Base-by-base conservation (phyloP, 495 filamentous ascomycete species). In the Stereocaulon alpinum region DNA sequence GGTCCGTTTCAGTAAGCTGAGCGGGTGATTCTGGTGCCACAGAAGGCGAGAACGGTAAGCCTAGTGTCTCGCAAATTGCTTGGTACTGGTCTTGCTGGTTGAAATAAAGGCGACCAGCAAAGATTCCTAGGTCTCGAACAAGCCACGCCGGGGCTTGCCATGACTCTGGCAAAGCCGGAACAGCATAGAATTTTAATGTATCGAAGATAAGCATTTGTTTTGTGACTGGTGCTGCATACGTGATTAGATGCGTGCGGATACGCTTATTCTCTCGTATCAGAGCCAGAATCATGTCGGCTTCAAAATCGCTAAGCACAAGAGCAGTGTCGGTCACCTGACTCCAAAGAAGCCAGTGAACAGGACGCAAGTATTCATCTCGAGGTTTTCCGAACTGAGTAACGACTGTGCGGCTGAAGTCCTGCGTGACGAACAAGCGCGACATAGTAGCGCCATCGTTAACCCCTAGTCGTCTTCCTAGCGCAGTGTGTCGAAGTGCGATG, bases 51-150 rank as follows among this genome's bases (percentile, higher is more conserved):
- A 56, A 45, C 0, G 61, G 41, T 11, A 66, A 29, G 9, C 68
- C 65, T 11, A 77, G 61, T 27, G 64, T 68, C 2, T 64, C 47
- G 3, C 55, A 55, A 44, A 74, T 14, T 5, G 66, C 22, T 6
- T 37, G 60, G 6, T 61, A 27, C 42, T 77, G 74, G 40, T 80
- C 77, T 0, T 65, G 50, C 30, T 66, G 76, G 3, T 75, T 67
- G 57, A 83, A 77, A 58, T 85, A 86, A 0, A 85, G 67, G 1
- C 80, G 70, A 1, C 80, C 81, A 6, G 76, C 69, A 30, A 83
- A 72, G 17, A 86, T 74, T 2, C 79, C 80, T 0, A 85, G 67
- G 51, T 84, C 78, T 41, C 52, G 40, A 1, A 56, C 52, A 0
- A 64, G 58, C 53, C 55, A 56, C 0, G n/a, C 18, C 11, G 58